phyloP scores from a whole-genome alignment of 2,329 filamentous ascomycete genomes.

The Microcera coccophila region DNA sequence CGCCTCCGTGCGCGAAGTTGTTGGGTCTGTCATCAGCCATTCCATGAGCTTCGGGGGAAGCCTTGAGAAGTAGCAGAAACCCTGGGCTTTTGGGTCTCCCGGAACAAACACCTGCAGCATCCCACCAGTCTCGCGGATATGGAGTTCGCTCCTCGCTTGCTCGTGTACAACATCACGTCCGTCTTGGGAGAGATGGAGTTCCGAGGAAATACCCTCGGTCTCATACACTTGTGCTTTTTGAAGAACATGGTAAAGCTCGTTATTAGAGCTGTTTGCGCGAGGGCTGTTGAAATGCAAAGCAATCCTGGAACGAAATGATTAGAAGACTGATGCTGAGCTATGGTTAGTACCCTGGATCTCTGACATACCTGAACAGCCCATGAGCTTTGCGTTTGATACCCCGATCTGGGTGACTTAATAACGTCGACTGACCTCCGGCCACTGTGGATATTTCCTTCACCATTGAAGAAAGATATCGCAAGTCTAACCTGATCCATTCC shows the following conservation, averaged over 20 bases:
- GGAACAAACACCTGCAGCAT: slow-evolving; percentile 33
- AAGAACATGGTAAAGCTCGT: slow-evolving; percentile 12
- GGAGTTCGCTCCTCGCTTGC: slow-evolving; percentile 20
- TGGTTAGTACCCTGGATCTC: no score
- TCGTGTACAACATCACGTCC: slow-evolving; percentile 14
- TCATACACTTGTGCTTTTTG: slow-evolving; percentile 24
- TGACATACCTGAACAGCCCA: slow-evolving; percentile 30
- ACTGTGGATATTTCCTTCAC: slow-evolving; percentile 34
- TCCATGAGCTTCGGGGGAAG: slow-evolving; percentile 28
- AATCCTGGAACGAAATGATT: slow-evolving; percentile 12
- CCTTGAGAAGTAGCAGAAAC: slow-evolving; percentile 24
- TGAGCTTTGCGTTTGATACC: slow-evolving; percentile 31
- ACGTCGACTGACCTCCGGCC: slow-evolving; percentile 5
- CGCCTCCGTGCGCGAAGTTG: slow-evolving; percentile 5
- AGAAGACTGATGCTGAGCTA: background rate
- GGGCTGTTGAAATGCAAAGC: slow-evolving; percentile 22
- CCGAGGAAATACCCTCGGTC: slow-evolving; percentile 29
- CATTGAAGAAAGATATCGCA: slow-evolving; percentile 30
- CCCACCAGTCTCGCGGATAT: slow-evolving; percentile 26
- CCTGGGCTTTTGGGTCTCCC: slow-evolving; percentile 20
- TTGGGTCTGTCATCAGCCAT: slow-evolving; percentile 35
- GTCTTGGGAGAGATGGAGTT: slow-evolving; percentile 27
- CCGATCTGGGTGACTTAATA: slow-evolving; percentile 18
- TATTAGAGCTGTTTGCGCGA: slow-evolving; percentile 1
- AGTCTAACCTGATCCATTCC: slow-evolving; percentile 31